Evolutionary conservation across 768 basidiomycete genomes (phyloP), one percentile per base, ranked within the genome.

Genomic region (Tricholomella constricta): DNA sequence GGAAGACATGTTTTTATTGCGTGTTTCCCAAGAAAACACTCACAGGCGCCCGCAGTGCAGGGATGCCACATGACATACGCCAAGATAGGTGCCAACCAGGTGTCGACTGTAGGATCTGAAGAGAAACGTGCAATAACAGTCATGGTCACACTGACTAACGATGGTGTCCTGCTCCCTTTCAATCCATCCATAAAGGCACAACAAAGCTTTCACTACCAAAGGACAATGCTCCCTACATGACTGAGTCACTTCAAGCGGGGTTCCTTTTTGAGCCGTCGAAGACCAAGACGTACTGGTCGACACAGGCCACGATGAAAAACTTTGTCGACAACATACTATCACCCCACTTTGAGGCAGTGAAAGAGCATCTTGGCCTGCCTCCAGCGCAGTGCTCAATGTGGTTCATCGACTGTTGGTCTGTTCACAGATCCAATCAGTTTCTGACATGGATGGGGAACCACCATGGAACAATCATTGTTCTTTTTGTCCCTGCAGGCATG

Each of bases 121-220:
- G 45, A 45, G 31, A 45, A 45, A n/a, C 26, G 45, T 15, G 45
- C 45, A 32, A 26, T 45, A 4, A 45, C 75, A 0, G 25, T 77
- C 0, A 36, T 74, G 11, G 65, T 70, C 8, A 65, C 65, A 0
- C 52, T 75, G 10, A 65, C 74, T 0, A n/a, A 29, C 29, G n/a
- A 25, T 26, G 45, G 27, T n/a, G 15, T 31, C n/a, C 45, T 45
- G 11, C 27, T 31, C 7, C 26, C 27, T 6, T 31, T 31, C 27
- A 35, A n/a, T 4, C 9, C 15, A 38, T 38, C 6, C 37, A 38
- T 17, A 38, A 43, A 3, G 77, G 75, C 6, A 59, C 62, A 34
- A 62, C 68, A 2, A 42, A 22, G 4, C 20, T n/a, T 0, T 72
- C 70, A 0, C 47, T 55, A 19, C 73, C 73, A 0, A 52, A 41